Evolutionary conservation across 2,329 filamentous ascomycete species (phyloP).

Genomic region (Ascochyta fabae): DNA sequence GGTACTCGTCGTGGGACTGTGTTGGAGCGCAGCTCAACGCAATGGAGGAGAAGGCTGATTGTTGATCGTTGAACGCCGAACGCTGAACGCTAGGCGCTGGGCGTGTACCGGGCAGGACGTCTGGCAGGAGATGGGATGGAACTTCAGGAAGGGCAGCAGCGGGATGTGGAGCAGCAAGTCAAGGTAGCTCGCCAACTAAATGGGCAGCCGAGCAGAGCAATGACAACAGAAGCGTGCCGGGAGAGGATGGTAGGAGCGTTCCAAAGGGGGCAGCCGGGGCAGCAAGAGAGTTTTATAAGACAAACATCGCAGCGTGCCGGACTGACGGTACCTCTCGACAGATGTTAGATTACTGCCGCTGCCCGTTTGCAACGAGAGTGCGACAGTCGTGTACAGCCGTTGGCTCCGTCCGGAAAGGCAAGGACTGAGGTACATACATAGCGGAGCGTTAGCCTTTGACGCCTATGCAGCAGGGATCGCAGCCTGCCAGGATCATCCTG

Average conservation of each 20-base stretch:
- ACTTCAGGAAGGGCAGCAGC: constrained; percentile 15
- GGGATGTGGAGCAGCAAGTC: constrained; percentile 16
- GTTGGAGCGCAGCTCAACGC: constrained; percentile 12
- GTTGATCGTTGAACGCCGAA: background rate
- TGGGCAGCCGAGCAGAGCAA: constrained; percentile 15
- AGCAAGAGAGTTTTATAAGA: constrained; percentile 49
- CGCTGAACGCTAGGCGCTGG: background rate
- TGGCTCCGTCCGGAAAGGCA: constrained; percentile 49
- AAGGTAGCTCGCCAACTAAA: constrained; percentile 15
- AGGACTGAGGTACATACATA: constrained; percentile 44
- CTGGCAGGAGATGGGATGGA: constrained; percentile 18
- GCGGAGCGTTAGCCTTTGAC: constrained; percentile 38
- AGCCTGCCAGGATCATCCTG: constrained; percentile 34
- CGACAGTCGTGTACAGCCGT: constrained; percentile 50
- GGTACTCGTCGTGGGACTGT: constrained; percentile 12
- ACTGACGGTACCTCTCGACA: constrained; percentile 45
- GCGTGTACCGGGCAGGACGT: constrained; percentile 5
- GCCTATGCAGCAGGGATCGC: constrained; percentile 36
- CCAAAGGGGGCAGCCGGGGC: constrained; percentile 40
- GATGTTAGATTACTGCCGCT: constrained; percentile 51
- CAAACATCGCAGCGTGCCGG: constrained; percentile 45
- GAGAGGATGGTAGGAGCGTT: constrained; percentile 39
- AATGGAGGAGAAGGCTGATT: background rate
- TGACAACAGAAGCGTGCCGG: constrained; percentile 22
- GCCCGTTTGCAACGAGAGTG: constrained; percentile 51